Base-by-base conservation (phyloP, 164 flowering plant genomes). In the Malania oleifera region DNA sequence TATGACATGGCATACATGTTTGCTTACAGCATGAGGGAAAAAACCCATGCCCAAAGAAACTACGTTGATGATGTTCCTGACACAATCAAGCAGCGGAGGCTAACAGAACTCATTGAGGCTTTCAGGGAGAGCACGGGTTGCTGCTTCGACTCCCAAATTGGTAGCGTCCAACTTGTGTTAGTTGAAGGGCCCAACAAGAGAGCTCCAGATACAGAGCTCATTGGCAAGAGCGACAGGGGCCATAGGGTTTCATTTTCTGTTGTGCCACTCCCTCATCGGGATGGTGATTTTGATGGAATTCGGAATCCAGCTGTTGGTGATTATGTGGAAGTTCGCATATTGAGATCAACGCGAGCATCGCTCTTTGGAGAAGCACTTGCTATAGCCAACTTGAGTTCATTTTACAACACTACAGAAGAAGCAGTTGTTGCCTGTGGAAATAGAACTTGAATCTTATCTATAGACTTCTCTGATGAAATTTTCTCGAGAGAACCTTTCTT, bases 1-100 rank as follows among this genome's bases (percentile, higher is more conserved):
- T 93, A 93, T 71, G 99, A 93, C 54, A 93, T 89, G 97, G 96
- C 99, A 51, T 93, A 84, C 77, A 87, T 89, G 99, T 93, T 93
- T 75, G 99, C 99, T 26, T 93, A 93, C 67, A 93, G 99, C 80
- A 90, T 93, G 97, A 82, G 99, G 65, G 97, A 90, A 78, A 90
- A 83, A 75, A 93, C 99, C 22, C 97, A 93, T 78, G 99, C 99
- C 35, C 83, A 93, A 48, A 78, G 99, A 61, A 87, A 84, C 65
- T 88, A 87, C 49, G 67, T 28, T 0, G 99, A 93, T 71, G 91
- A 90, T 71, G 92, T 93, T 40, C 92, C 92, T 25, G 87, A 87
- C 1, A 76, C 76, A 31, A 79, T 86, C 29, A 93, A 93, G 74
- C 97, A 93, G 70, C 86, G 96, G 73, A 75, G 97, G 64, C 62